Percentiles rank a stretch among this genome's conserved stretches.
phyloP scores from a whole-genome alignment of 305 asterid species.

The Fraxinus paxiana region DNA sequence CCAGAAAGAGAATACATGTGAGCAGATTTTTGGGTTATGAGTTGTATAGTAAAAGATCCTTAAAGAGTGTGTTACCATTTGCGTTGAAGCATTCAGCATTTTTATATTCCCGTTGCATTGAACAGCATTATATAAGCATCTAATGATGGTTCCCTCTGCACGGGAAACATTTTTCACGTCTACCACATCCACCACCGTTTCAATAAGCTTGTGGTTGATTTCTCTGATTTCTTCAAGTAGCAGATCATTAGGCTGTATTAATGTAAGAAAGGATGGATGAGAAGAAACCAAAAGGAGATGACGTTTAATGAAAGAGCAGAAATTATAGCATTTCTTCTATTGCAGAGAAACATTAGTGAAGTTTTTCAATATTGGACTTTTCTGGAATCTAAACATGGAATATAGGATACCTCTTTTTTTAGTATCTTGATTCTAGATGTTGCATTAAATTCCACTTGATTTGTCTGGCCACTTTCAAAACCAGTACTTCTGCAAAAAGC shows the following conservation, averaged over 20 bases:
- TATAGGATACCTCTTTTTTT: conserved; percentile 31
- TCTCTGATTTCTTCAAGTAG: conserved; percentile 42
- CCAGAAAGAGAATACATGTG: background rate
- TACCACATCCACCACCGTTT: conserved; percentile 39
- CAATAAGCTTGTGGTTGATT: conserved; percentile 36
- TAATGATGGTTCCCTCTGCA: conserved; percentile 29
- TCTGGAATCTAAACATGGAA: background rate
- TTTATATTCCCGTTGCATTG: conserved; percentile 20
- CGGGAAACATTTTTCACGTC: conserved; percentile 17
- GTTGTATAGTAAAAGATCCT: background rate
- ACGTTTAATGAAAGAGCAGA: background rate
- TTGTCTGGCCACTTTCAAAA: background rate
- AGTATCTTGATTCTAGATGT: conserved; percentile 24
- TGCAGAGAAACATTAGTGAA: background rate
- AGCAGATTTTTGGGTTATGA: background rate
- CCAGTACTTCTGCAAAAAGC: background rate
- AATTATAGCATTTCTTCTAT: background rate
- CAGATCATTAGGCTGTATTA: conserved; percentile 26
- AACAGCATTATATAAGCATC: conserved; percentile 40
- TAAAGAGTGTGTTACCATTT: conserved; percentile 27
- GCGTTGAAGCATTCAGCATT: conserved; percentile 20
- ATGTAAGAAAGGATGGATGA: background rate
- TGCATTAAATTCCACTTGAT: conserved; percentile 11
- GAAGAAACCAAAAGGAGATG: background rate
- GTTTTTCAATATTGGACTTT: background rate